phyloP scores from a whole-genome alignment of 1,284 basidiomycete species.

The Mycosarcoma maydis region DNA sequence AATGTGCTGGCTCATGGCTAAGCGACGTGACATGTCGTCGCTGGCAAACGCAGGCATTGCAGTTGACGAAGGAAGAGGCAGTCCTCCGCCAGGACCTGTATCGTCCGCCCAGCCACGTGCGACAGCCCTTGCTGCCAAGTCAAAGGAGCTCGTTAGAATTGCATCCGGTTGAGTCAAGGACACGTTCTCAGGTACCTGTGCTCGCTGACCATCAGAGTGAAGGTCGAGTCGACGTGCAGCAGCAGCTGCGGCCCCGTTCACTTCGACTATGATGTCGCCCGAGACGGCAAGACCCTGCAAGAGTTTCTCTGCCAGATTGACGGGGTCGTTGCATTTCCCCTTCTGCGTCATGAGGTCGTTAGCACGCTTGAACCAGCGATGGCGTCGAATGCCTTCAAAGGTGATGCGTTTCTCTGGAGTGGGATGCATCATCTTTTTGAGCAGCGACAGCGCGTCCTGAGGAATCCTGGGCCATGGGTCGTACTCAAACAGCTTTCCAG shows the following conservation, averaged over 20 bases:
- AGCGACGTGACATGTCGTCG: slow-evolving; percentile 42
- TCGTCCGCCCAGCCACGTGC: slow-evolving; percentile 29
- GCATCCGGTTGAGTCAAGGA: slow-evolving; percentile 65
- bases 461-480: slow-evolving; percentile 83
- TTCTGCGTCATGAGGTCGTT: slow-evolving; percentile 58
- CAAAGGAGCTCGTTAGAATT: slow-evolving; percentile 46
- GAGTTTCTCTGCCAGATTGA: slow-evolving; percentile 64
- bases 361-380: slow-evolving; percentile 62
- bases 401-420: slow-evolving; percentile 53
- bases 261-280: slow-evolving; percentile 58
- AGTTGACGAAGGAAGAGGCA: slow-evolving; percentile 50
- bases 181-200: slow-evolving; percentile 59
- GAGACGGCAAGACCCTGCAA: slow-evolving; percentile 63
- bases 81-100: slow-evolving; percentile 11
- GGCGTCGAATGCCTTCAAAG: slow-evolving; percentile 60
- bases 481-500: slow-evolving; percentile 76
- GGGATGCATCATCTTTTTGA: slow-evolving; percentile 62
- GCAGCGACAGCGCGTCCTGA: slow-evolving; percentile 70
- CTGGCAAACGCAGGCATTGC: slow-evolving; percentile 48
- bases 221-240: slow-evolving; percentile 47
- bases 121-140: slow-evolving; percentile 20
- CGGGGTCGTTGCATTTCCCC: slow-evolving; percentile 62
- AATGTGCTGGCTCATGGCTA: slow-evolving; percentile 57
- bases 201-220: slow-evolving; percentile 62
- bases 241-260: slow-evolving; percentile 21